phyloP scores from a whole-genome alignment of 768 basidiomycete species.

The Candolleomyces eurysporus region DNA sequence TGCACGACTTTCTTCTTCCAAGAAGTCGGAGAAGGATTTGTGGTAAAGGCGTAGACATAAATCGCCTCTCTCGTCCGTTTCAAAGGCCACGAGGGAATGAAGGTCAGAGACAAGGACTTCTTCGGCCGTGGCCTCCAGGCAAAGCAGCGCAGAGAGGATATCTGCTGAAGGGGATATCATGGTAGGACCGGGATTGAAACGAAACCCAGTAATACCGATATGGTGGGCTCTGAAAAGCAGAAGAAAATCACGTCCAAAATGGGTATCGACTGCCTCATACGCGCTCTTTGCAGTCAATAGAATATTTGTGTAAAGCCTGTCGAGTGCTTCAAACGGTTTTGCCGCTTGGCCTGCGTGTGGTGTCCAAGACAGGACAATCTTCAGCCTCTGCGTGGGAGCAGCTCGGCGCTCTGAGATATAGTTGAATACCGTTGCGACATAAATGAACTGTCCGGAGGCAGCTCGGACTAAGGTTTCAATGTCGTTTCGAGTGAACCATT shows the following conservation, averaged over 20 bases:
- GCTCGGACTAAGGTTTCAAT: background rate
- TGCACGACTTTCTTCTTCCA: background rate
- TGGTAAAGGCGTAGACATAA: background rate
- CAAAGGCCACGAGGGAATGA: background rate
- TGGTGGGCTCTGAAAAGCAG: background rate
- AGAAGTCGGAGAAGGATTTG: background rate
- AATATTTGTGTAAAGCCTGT: conserved; percentile 1
- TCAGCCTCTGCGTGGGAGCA: background rate
- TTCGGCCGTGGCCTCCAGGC: background rate
- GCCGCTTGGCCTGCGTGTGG: background rate
- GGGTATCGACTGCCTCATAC: background rate
- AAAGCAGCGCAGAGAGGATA: too few relatives aligned
- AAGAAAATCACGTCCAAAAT: background rate
- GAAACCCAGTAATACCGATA: too few relatives aligned
- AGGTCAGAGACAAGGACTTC: background rate
- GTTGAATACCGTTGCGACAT: conserved; percentile 1
- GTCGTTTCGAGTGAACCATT: background rate
- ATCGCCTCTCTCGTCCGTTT: background rate
- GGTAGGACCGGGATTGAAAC: too few relatives aligned
- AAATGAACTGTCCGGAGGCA: conserved; percentile 5
- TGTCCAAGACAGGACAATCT: background rate
- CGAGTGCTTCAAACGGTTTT: background rate
- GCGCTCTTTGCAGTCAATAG: background rate
- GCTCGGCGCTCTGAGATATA: background rate
- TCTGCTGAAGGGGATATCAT: too few relatives aligned